Evolutionary conservation across 306 rosid species (phyloP).

Genomic region (Myrica gale): DNA sequence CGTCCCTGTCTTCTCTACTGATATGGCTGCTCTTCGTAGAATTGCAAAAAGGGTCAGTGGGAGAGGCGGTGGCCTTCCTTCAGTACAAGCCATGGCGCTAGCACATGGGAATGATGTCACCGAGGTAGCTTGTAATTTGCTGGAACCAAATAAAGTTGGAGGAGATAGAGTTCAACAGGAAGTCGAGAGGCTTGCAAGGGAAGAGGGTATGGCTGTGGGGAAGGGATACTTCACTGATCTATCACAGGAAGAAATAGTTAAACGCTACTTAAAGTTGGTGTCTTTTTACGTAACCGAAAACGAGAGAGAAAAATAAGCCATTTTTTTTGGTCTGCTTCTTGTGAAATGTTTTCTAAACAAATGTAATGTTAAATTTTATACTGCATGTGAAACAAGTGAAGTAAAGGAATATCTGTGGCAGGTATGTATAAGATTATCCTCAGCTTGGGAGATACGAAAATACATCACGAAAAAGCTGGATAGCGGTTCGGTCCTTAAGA

Average conservation of each 20-base stretch:
- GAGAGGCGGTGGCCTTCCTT: constrained; percentile 57
- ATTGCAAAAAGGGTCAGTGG: constrained; percentile 46
- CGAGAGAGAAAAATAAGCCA: constrained; percentile 5
- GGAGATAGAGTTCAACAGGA: constrained; percentile 49
- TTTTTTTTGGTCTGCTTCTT: background rate
- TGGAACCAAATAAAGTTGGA: constrained; percentile 60
- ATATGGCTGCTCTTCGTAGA: constrained; percentile 46
- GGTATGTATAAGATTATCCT: too few species aligned
- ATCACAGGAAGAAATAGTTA: constrained; percentile 60
- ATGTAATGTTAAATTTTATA: too few species aligned
- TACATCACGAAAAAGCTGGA: too few species aligned
- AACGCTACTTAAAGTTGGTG: constrained; percentile 40
- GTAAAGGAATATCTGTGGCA: too few species aligned
- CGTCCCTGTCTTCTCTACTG: constrained; percentile 60
- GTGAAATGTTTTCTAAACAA: too few species aligned
- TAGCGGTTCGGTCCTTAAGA: too few species aligned
- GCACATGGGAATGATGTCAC: constrained; percentile 36
- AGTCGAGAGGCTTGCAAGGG: constrained; percentile 61
- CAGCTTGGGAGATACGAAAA: too few species aligned
- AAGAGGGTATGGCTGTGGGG: constrained; percentile 60
- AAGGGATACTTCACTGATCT: constrained; percentile 81
- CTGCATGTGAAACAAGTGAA: too few species aligned
- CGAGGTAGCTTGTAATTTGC: constrained; percentile 61
- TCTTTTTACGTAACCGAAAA: constrained; percentile 24
- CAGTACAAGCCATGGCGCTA: constrained; percentile 92